These are phyloP conservation scores for Houttuynia cordata DNA, from an alignment of 164 flowering plant species.

Conservation along the genomic window DNA sequence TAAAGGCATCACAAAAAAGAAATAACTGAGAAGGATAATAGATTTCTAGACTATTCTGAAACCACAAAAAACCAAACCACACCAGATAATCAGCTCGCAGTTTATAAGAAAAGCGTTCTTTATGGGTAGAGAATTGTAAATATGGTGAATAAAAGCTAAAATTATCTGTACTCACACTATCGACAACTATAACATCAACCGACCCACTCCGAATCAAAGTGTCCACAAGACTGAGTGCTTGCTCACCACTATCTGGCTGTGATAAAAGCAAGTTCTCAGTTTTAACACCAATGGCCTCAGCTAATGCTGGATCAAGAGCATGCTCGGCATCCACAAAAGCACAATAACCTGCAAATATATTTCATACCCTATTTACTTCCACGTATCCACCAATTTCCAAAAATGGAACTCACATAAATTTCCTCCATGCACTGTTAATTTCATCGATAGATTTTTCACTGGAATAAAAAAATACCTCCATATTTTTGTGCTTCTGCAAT, in stretches of 20 bases:
- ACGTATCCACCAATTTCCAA: background rate
- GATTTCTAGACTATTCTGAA: too few relatives aligned
- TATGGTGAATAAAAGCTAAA: background rate
- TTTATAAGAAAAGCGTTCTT: too few relatives aligned
- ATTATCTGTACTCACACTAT: slow-evolving; percentile 56
- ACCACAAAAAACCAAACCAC: too few relatives aligned
- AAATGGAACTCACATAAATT: background rate
- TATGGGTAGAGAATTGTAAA: too few relatives aligned
- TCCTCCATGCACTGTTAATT: background rate
- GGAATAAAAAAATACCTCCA: slow-evolving; percentile 46
- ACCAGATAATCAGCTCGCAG: too few relatives aligned
- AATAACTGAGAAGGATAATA: background rate
- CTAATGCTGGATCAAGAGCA: slow-evolving; percentile 84
- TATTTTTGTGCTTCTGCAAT: slow-evolving; percentile 89
- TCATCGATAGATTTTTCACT: background rate
- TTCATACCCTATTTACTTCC: background rate
- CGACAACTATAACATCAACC: slow-evolving; percentile 90
- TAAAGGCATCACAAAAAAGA: background rate
- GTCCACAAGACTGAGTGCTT: slow-evolving; percentile 92
- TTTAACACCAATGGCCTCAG: slow-evolving; percentile 81
- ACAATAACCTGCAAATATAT: slow-evolving; percentile 49
- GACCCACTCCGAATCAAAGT: slow-evolving; percentile 89
- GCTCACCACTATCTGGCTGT: slow-evolving; percentile 95
- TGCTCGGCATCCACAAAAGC: slow-evolving; percentile 95
- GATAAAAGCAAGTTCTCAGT: slow-evolving; percentile 76